phyloP scores from a whole-genome alignment of 495 filamentous ascomycete genomes.

The Emericellopsis terricola region DNA sequence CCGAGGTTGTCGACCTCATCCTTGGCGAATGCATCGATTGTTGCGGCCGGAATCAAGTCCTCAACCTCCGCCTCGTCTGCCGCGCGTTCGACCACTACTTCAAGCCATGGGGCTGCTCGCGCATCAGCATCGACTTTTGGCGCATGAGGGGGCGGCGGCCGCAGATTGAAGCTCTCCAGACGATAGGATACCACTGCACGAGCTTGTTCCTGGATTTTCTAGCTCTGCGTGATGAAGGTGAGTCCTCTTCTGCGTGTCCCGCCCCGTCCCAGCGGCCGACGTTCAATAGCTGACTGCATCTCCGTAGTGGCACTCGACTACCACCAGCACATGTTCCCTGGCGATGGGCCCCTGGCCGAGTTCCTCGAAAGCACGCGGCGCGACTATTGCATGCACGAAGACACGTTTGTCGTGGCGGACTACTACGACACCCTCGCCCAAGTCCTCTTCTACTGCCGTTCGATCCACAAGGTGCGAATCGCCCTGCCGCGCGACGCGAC shows the following conservation, averaged over 20 bases:
- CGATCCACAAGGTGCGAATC: slow-evolving; percentile 6
- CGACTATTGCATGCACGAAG: slow-evolving; percentile 9
- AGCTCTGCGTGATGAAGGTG: slow-evolving; percentile 12
- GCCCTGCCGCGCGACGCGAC: slow-evolving; percentile 11
- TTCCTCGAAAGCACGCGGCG: slow-evolving; percentile 6
- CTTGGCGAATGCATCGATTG: not conserved
- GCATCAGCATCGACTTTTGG: slow-evolving; percentile 12
- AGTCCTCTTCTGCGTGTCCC: not conserved
- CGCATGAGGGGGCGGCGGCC: slow-evolving; percentile 6
- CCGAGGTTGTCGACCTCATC: slow-evolving; percentile 4
- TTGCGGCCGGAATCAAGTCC: slow-evolving; percentile 1
- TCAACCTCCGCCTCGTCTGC: slow-evolving; percentile 4
- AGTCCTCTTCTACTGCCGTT: slow-evolving; percentile 8
- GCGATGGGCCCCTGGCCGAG: slow-evolving; percentile 4
- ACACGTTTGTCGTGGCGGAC: slow-evolving; percentile 9
- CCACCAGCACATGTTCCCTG: slow-evolving; percentile 5
- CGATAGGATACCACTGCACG: slow-evolving; percentile 6
- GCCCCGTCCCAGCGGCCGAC: no score
- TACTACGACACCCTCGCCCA: slow-evolving; percentile 6
- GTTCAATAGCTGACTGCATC: no score
- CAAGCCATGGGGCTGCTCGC: slow-evolving; percentile 7
- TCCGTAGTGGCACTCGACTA: slow-evolving; percentile 7
- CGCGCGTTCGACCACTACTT: slow-evolving; percentile 8
- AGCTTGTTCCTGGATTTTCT: slow-evolving; percentile 12
- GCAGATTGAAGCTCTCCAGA: slow-evolving; percentile 6